Percentiles rank a stretch among this genome's conserved stretches.
These are phyloP conservation scores for Coprinellus aureogranulatus DNA, from an alignment of 768 basidiomycete genomes.

Conservation along the genomic window DNA sequence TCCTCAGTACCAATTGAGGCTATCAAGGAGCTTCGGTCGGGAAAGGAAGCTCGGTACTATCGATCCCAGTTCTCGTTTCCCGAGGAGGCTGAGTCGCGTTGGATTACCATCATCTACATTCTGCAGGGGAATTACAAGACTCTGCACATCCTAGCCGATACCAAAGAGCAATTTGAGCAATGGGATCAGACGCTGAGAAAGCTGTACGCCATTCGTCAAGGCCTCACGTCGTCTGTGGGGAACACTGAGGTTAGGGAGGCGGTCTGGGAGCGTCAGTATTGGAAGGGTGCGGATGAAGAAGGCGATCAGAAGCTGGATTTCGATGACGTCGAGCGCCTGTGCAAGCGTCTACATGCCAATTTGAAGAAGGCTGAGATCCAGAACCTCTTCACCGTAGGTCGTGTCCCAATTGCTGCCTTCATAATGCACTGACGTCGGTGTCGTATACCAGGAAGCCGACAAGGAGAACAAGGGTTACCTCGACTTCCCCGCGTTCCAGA, in stretches of 20 bases:
- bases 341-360: constrained; percentile 67
- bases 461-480: constrained; percentile 52
- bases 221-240: constrained; percentile 67
- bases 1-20: constrained; percentile 74
- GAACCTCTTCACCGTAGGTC: constrained; percentile 55
- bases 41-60: constrained; percentile 67
- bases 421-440: constrained; percentile 1
- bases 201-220: constrained; percentile 62
- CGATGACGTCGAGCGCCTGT: constrained; percentile 69
- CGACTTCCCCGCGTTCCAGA: constrained; percentile 76
- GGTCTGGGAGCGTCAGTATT: constrained; percentile 80
- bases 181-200: constrained; percentile 62
- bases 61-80: constrained; percentile 67
- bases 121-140: constrained; percentile 79
- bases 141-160: constrained; percentile 77
- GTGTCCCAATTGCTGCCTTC: not conserved
- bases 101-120: constrained; percentile 86
- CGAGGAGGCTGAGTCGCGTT: constrained; percentile 60
- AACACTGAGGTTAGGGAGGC: constrained; percentile 61
- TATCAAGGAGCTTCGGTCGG: constrained; percentile 83
- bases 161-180: constrained; percentile 43
- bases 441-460: constrained; percentile 57
- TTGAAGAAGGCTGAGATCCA: constrained; percentile 51
- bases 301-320: constrained; percentile 65
- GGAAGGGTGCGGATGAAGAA: constrained; percentile 68